These are phyloP conservation scores for Rhodofomes roseus DNA, from an alignment of 1,284 basidiomycete species.

Conservation along the genomic window DNA sequence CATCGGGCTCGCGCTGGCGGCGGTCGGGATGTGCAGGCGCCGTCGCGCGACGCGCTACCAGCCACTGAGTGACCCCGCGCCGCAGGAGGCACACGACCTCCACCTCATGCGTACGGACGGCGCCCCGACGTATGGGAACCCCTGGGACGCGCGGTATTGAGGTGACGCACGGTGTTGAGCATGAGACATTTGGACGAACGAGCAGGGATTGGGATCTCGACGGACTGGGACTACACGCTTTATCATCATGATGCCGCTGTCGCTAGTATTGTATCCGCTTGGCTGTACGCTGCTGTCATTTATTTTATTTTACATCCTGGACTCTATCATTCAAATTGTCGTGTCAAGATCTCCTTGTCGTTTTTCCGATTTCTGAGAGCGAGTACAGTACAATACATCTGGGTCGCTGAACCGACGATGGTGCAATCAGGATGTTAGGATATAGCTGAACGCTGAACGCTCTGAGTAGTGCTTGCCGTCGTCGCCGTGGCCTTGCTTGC, in stretches of 20 bases:
- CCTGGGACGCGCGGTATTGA: conserved; percentile 17
- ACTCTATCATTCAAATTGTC: not conserved
- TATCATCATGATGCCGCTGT: not conserved
- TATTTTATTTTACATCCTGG: not conserved
- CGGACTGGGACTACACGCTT: not conserved
- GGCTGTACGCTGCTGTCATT: conserved; percentile 1
- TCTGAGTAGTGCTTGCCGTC: too few species aligned
- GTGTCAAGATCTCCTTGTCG: not conserved
- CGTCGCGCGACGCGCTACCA: conserved; percentile 12
- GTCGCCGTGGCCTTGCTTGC: too few species aligned
- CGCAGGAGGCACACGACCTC: conserved; percentile 18
- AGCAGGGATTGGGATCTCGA: not conserved
- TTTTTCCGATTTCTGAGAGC: too few species aligned
- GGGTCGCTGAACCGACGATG: too few species aligned
- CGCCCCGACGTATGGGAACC: conserved; percentile 12
- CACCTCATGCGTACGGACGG: conserved; percentile 10
- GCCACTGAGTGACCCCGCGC: conserved; percentile 17
- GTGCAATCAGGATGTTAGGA: too few species aligned
- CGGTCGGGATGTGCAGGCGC: not conserved
- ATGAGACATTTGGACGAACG: not conserved
- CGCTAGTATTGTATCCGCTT: not conserved
- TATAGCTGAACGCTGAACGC: too few species aligned
- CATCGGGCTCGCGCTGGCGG: conserved; percentile 8
- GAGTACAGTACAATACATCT: too few species aligned
- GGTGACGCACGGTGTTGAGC: conserved; percentile 13